These are phyloP conservation scores for Litsea cubeba DNA, from an alignment of 164 flowering plant species.

Conservation along the genomic window DNA sequence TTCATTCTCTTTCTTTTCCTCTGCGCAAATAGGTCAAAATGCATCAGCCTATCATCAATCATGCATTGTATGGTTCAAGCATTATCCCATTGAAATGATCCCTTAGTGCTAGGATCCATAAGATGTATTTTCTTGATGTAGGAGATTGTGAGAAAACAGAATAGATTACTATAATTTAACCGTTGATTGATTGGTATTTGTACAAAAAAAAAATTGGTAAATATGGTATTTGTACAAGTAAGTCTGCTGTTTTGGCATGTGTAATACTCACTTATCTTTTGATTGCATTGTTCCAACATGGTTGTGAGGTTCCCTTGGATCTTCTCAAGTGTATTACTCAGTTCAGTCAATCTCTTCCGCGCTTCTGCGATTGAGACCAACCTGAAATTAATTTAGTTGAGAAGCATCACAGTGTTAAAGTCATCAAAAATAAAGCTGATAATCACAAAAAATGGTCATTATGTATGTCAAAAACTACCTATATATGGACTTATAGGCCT, in stretches of 20 bases:
- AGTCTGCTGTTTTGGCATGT: background rate
- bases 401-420: too few relatives aligned
- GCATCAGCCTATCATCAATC: too few relatives aligned
- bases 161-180: too few relatives aligned
- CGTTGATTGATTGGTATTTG: background rate
- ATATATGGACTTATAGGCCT: too few relatives aligned
- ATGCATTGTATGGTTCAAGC: too few relatives aligned
- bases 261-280: slow-evolving; percentile 40
- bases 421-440: too few relatives aligned
- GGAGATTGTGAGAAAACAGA: too few relatives aligned
- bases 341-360: slow-evolving; percentile 61
- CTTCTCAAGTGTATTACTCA: slow-evolving; percentile 52
- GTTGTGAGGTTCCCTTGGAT: slow-evolving; percentile 43
- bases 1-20: slow-evolving; percentile 40
- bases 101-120: too few relatives aligned
- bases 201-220: background rate
- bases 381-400: slow-evolving; percentile 1
- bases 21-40: slow-evolving; percentile 23
- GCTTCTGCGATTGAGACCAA: slow-evolving; percentile 50
- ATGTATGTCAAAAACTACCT: too few relatives aligned
- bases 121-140: too few relatives aligned
- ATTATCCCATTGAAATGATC: too few relatives aligned
- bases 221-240: background rate
- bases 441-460: too few relatives aligned
- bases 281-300: slow-evolving; percentile 36